These are phyloP conservation scores for Melampsora larici-populina DNA, from an alignment of 1,284 basidiomycete genomes.

Conservation along the genomic window DNA sequence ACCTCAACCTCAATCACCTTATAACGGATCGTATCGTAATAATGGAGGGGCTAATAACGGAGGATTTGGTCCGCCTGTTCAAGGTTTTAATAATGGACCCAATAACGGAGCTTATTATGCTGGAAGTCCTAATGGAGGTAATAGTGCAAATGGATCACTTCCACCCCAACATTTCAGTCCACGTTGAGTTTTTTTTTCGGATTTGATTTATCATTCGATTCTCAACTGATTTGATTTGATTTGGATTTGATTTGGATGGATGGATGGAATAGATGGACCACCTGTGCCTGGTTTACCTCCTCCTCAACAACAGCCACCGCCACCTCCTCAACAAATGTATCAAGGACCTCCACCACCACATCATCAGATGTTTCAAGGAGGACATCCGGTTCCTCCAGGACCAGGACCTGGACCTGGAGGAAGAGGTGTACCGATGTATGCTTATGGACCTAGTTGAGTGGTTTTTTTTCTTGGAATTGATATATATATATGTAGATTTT, in stretches of 20 bases:
- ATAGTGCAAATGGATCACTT: background rate
- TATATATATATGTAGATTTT: no score
- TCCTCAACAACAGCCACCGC: background rate
- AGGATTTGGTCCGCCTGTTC: background rate
- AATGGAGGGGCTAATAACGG: background rate
- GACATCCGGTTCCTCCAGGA: no score
- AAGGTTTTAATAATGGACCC: background rate
- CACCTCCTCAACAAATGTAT: background rate
- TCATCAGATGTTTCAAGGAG: no score
- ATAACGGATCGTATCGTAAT: constrained; percentile 37
- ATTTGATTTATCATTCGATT: no score
- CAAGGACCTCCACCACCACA: background rate
- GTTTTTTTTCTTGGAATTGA: background rate
- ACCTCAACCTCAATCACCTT: constrained; percentile 32
- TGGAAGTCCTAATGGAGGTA: background rate
- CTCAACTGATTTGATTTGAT: no score
- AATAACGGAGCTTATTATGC: background rate
- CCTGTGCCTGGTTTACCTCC: no score
- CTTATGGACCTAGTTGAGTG: constrained; percentile 3
- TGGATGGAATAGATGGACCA: no score
- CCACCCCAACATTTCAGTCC: background rate
- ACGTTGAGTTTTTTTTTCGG: background rate
- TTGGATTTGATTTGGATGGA: no score
- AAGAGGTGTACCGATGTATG: background rate
- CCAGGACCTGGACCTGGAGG: no score